Percentiles rank a stretch among this genome's conserved stretches.
These are phyloP conservation scores for Suaeda aralocaspica DNA, from an alignment of 148 eudicot species.

Conservation along the genomic window DNA sequence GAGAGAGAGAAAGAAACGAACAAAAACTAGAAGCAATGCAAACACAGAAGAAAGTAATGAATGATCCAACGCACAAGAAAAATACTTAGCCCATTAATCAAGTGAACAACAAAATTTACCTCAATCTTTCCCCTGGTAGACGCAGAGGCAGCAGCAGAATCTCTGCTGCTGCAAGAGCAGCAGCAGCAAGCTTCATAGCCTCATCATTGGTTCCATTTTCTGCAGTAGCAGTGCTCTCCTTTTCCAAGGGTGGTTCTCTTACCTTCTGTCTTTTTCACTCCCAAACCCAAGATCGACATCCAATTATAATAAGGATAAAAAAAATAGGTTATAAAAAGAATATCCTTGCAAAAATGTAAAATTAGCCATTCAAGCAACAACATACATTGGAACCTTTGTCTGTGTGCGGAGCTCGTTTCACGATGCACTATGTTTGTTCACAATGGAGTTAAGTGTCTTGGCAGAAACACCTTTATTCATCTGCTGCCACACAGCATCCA, in stretches of 20 bases:
- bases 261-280: constrained; percentile 39
- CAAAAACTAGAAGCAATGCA: too few species aligned
- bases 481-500: constrained; percentile 85
- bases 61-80: neutral
- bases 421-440: constrained; percentile 35
- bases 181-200: constrained; percentile 76
- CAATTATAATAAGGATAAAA: constrained; percentile 42
- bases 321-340: neutral
- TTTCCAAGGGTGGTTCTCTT: constrained; percentile 18
- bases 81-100: neutral
- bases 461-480: constrained; percentile 85
- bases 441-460: constrained; percentile 52
- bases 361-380: neutral
- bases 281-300: constrained; percentile 74
- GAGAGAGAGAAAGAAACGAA: too few species aligned
- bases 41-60: too few species aligned
- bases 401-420: constrained; percentile 34
- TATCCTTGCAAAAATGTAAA: neutral
- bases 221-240: constrained; percentile 23
- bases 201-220: constrained; percentile 63
- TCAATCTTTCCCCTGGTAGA: constrained; percentile 66
- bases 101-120: constrained; percentile 34
- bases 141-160: constrained; percentile 56
- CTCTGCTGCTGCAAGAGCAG: constrained; percentile 80
- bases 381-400: constrained; percentile 44